Conservation (phyloP, 2,329 filamentous ascomycete genomes). For the Didymella segeticola region DNA sequence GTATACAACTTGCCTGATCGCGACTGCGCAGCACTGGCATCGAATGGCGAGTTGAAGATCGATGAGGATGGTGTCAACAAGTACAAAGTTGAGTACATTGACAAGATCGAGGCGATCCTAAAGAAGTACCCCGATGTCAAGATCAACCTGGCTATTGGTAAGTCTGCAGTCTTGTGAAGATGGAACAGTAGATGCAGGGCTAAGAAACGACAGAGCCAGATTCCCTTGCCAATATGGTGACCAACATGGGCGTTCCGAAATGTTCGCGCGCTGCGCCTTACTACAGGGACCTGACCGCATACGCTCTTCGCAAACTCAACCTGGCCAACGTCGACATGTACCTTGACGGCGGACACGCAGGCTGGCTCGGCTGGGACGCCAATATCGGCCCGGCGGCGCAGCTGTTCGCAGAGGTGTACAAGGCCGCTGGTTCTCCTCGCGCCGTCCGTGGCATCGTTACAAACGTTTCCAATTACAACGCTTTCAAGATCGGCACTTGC, state of each 20-base stretch:
- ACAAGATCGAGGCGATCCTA: conserved; percentile 61
- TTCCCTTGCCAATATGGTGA: conserved; percentile 67
- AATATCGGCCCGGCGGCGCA: conserved; percentile 62
- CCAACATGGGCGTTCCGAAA: conserved; percentile 62
- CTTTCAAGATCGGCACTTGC: conserved; percentile 55
- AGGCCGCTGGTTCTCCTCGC: conserved; percentile 54
- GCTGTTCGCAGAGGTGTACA: conserved; percentile 57
- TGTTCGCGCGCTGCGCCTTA: conserved; percentile 62
- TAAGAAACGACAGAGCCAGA: conserved; percentile 57
- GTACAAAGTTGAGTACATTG: conserved; percentile 60
- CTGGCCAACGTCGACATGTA: conserved; percentile 69
- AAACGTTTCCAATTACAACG: conserved; percentile 67
- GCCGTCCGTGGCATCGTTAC: conserved; percentile 61
- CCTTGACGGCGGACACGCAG: conserved; percentile 68
- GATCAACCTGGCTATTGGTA: conserved; percentile 59
- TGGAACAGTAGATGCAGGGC: not conserved
- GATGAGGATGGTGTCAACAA: conserved; percentile 59
- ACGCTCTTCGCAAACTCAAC: conserved; percentile 64
- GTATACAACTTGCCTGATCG: conserved; percentile 70
- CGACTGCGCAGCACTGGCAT: conserved; percentile 68
- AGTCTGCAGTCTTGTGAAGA: not conserved
- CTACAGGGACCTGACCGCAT: conserved; percentile 63
- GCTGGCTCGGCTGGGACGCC: conserved; percentile 69
- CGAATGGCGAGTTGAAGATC: conserved; percentile 67
- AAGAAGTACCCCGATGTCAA: conserved; percentile 60